These are phyloP conservation scores for Blepharisma stoltei DNA, from an alignment of 73 alveolate genomes.

Conservation along the genomic window DNA sequence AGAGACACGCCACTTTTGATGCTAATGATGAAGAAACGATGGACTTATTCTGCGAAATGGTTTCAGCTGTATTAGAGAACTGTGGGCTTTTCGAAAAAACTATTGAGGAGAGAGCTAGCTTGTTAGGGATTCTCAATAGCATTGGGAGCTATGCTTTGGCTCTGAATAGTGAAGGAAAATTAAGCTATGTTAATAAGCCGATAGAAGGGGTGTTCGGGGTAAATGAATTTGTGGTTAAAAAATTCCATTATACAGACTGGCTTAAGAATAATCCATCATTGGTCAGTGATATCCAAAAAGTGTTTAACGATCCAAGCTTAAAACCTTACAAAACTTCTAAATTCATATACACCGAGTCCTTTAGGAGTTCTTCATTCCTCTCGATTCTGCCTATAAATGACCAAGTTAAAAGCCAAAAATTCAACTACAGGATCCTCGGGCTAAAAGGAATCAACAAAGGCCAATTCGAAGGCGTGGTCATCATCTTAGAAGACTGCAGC, in stretches of 20 bases:
- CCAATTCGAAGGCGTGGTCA: not conserved
- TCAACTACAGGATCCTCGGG: not conserved
- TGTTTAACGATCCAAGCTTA: not conserved
- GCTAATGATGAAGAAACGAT: not conserved
- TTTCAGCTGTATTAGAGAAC: not conserved
- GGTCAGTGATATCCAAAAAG: not conserved
- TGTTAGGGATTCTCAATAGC: not conserved
- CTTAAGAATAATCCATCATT: not conserved
- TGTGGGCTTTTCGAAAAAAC: not conserved
- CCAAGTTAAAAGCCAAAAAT: not conserved
- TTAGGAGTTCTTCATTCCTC: not conserved
- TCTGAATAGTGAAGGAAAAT: not conserved
- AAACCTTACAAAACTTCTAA: not conserved
- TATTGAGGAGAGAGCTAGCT: not conserved
- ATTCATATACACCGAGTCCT: not conserved
- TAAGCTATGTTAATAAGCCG: not conserved
- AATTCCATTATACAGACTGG: not conserved
- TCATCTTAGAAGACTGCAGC: not conserved
- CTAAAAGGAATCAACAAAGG: not conserved
- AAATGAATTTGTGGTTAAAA: not conserved
- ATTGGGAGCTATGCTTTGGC: not conserved
- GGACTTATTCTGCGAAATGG: not conserved
- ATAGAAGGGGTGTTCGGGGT: not conserved
- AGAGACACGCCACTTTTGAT: not conserved
- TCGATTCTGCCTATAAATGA: not conserved